Percentiles rank a stretch among this genome's conserved stretches.
Evolutionary conservation across 108 stramenopile genomes (phyloP).

Genomic region (Hondaea fermentalgiana): DNA sequence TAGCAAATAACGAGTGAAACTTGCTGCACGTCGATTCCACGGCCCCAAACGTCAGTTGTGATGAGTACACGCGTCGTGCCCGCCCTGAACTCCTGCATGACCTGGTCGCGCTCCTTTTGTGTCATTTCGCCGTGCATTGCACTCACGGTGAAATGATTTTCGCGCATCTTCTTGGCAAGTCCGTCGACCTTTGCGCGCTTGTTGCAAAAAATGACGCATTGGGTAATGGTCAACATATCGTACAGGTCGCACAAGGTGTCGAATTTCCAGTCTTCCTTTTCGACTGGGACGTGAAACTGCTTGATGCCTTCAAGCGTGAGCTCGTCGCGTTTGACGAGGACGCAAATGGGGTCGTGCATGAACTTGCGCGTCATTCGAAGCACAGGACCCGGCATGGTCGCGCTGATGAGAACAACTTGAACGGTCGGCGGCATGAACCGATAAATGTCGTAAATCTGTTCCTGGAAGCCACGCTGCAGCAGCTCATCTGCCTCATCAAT

Average conservation of each 20-base stretch:
- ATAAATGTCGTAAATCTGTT: conserved; percentile 99
- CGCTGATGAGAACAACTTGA: conserved; percentile 88
- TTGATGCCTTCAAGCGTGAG: conserved; percentile 94
- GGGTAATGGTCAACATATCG: conserved; percentile 95
- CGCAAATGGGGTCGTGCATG: conserved; percentile 91
- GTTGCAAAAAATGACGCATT: conserved; percentile 99
- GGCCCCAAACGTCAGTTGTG: conserved; percentile 95
- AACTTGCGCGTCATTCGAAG: conserved; percentile 94
- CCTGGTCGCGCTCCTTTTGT: conserved; percentile 75
- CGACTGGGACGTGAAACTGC: conserved; percentile 93
- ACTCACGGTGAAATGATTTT: conserved; percentile 87
- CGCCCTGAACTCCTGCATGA: conserved; percentile 96
- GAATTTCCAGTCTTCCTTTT: conserved; percentile 99
- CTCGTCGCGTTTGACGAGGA: conserved; percentile 95
- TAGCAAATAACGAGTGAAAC: conserved; percentile 96
- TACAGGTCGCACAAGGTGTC: conserved; percentile 98
- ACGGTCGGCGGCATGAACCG: conserved; percentile 76
- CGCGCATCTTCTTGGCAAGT: conserved; percentile 84
- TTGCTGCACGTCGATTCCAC: conserved; percentile 98
- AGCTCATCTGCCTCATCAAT: conserved; percentile 99
- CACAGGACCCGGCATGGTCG: conserved; percentile 86
- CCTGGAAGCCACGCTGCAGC: conserved; percentile 92
- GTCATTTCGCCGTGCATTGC: conserved; percentile 98
- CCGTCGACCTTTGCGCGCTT: conserved; percentile 94
- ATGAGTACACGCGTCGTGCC: conserved; percentile 89